A percentile compares a stretch with the other conserved stretches of the same genome.
phyloP scores from a whole-genome alignment of 164 flowering plant species.

The Vitis riparia region DNA sequence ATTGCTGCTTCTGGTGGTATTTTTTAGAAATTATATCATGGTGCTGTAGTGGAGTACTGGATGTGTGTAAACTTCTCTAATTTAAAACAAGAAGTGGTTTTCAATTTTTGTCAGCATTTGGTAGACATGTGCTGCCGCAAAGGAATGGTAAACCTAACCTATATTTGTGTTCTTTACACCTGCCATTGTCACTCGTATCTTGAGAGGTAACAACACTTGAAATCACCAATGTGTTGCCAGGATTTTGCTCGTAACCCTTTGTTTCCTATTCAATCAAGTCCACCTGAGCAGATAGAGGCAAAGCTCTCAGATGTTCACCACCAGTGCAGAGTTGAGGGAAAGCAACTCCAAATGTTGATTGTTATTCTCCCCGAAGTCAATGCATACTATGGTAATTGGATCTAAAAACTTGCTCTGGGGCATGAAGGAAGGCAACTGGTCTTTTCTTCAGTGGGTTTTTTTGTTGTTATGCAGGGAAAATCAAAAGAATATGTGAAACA shows the following conservation, averaged over 20 bases:
- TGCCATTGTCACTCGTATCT: not conserved
- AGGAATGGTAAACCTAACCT: not conserved
- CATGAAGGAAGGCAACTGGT: not conserved
- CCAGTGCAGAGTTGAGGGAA: not conserved
- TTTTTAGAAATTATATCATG: not conserved
- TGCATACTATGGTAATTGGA: not conserved
- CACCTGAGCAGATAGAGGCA: not conserved
- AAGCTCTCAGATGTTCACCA: not conserved
- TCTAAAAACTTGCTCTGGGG: not conserved
- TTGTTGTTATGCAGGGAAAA: constrained; percentile 32
- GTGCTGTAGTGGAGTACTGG: not conserved
- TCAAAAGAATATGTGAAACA: constrained; percentile 64
- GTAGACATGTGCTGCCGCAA: not conserved
- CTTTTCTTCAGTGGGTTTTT: not conserved
- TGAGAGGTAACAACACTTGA: not conserved
- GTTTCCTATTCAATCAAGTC: not conserved
- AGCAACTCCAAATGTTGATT: not conserved
- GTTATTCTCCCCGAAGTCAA: not conserved
- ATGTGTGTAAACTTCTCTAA: not conserved
- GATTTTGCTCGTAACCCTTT: not conserved
- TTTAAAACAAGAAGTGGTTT: not conserved
- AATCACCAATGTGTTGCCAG: not conserved
- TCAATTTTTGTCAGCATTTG: not conserved
- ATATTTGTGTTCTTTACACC: not conserved
- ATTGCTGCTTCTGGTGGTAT: not conserved